Evolutionary conservation across 768 basidiomycete genomes (phyloP), one percentile per base, ranked within the genome.

Genomic region (Lentinula edodes): DNA sequence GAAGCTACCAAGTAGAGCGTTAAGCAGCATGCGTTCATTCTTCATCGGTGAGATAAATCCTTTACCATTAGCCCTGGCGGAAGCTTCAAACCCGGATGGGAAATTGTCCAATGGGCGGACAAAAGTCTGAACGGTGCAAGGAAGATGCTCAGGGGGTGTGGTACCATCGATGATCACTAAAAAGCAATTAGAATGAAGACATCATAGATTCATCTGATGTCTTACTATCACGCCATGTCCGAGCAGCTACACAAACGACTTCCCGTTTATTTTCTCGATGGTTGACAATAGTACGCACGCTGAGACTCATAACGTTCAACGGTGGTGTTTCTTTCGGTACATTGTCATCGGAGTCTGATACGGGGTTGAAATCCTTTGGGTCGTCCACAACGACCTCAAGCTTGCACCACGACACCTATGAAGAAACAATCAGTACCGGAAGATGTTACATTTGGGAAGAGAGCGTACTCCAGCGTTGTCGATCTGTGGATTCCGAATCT

Each of bases 351-450:
- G 82, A 80, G 55, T 95, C 91, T 0, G 84, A 68, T 71, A 95
- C 86, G 0, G 93, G 91, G 62, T 86, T 90, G 72, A 99, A 84
- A 65, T 92, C 87, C 67, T 97, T 96, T 0, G 95, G 95, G 66
- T 95, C 83, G 6, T 83, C 72, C 6, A 94, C 90, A 0, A 84
- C 86, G 16, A 84, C 89, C 75, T 99, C 96, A 12, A 98, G 76
- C 74, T 95, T 95, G 69, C 95, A 98, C 97, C 97, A 99, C 0
- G 97, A 96, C 36, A 93, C 83, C 96, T 98, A 63, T 16, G 8
- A 23, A 20, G 6, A 4, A 18, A 23, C 18, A 20, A 18, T 10
- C 10, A 9, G 20, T 7, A 48, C 36, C 36, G 16, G 13, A 18
- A 59, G 15, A 6, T 60, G 61, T 35, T 35, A 55, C 43, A 42